These are phyloP conservation scores for Eucalyptus polyanthemos DNA, from an alignment of 345 rosid genomes.

Conservation along the genomic window DNA sequence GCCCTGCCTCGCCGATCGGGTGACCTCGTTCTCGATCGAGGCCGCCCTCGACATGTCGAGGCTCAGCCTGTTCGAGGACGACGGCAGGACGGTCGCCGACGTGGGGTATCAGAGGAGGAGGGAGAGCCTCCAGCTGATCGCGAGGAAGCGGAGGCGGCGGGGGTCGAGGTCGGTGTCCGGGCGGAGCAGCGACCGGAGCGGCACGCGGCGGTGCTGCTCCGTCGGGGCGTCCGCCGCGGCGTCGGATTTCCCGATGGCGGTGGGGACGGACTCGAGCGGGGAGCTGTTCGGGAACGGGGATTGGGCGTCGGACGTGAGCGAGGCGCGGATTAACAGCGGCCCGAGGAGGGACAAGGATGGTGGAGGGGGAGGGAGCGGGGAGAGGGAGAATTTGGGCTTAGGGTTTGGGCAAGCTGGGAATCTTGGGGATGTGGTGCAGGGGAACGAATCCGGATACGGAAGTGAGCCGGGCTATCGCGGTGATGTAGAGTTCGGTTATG, in stretches of 20 bases:
- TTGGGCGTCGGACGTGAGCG: slow-evolving; percentile 91
- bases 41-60: slow-evolving; percentile 52
- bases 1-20: slow-evolving; percentile 91
- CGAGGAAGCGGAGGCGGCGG: slow-evolving; percentile 64
- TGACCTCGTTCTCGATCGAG: slow-evolving; percentile 69
- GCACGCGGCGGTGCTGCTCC: slow-evolving; percentile 80
- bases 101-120: neutral
- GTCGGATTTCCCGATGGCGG: slow-evolving; percentile 78
- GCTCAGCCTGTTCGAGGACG: slow-evolving; percentile 56
- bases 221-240: slow-evolving; percentile 81
- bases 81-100: slow-evolving; percentile 24
- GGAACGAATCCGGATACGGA: slow-evolving; percentile 86
- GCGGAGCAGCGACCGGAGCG: slow-evolving; percentile 88
- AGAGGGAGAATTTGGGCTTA: slow-evolving; percentile 27
- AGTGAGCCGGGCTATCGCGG: slow-evolving; percentile 97
- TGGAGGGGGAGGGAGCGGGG: slow-evolving; percentile 26
- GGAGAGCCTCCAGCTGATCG: slow-evolving; percentile 31
- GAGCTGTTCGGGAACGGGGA: slow-evolving; percentile 72
- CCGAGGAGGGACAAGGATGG: slow-evolving; percentile 46
- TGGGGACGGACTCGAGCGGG: slow-evolving; percentile 94
- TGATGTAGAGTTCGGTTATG: slow-evolving; percentile 92
- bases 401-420: slow-evolving; percentile 33
- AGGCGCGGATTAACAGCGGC: slow-evolving; percentile 31
- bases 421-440: slow-evolving; percentile 43
- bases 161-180: slow-evolving; percentile 92